These are phyloP conservation scores for Thalassiosira exigua DNA, from an alignment of 352 stramenopile species.

Conservation along the genomic window DNA sequence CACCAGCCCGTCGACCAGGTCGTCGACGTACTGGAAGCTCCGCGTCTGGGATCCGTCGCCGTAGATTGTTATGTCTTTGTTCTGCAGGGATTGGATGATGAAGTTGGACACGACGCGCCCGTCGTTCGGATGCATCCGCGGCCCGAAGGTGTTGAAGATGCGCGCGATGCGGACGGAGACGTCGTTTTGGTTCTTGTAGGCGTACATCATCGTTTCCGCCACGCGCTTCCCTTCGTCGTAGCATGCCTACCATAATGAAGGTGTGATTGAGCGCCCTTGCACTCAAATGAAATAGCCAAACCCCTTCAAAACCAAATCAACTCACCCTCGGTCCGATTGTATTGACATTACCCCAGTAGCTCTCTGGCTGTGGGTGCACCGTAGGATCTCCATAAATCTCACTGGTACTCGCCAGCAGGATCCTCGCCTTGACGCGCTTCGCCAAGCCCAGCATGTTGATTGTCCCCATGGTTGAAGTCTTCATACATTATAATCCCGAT, in stretches of 20 bases:
- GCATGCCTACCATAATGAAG: constrained; percentile 81
- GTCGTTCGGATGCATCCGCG: constrained; percentile 97
- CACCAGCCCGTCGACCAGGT: constrained; percentile 93
- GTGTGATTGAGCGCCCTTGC: no score
- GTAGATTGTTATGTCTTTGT: constrained; percentile 88
- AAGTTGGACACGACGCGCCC: constrained; percentile 98
- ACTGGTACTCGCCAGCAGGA: constrained; percentile 96
- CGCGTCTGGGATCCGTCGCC: constrained; percentile 93
- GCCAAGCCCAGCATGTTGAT: constrained; percentile 96
- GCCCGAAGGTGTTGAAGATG: constrained; percentile 99
- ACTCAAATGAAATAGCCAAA: no score
- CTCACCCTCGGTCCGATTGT: constrained; percentile 91
- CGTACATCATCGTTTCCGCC: constrained; percentile 97
- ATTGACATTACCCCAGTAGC: constrained; percentile 92
- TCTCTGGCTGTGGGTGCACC: constrained; percentile 90
- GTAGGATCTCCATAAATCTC: constrained; percentile 95
- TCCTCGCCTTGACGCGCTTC: constrained; percentile 92
- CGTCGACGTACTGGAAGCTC: constrained; percentile 97
- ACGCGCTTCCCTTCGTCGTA: constrained; percentile 99
- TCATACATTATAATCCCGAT: no score
- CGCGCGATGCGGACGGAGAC: constrained; percentile 92
- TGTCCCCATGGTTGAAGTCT: constrained; percentile 86
- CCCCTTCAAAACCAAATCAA: no score
- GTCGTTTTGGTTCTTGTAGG: constrained; percentile 90
- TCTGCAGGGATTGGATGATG: constrained; percentile 93